phyloP scores from a whole-genome alignment of 345 rosid species.

The Eucalyptus sideroxylon region DNA sequence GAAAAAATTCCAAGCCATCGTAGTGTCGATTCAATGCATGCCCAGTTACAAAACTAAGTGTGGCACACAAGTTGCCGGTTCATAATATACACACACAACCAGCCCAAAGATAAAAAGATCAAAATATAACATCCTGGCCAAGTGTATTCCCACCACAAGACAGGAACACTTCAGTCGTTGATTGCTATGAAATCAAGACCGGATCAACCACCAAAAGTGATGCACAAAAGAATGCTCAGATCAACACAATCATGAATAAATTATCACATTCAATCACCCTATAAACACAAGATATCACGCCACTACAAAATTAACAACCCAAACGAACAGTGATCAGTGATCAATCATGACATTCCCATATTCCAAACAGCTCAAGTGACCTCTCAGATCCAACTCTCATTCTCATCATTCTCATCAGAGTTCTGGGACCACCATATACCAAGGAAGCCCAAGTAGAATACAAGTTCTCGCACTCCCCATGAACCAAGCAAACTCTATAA shows the following conservation, averaged over 20 bases:
- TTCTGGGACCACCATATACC: neutral
- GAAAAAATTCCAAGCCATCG: neutral
- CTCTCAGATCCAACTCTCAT: neutral
- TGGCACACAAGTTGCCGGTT: neutral
- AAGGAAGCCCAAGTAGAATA: neutral
- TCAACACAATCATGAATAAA: neutral
- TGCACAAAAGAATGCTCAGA: neutral
- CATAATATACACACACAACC: neutral
- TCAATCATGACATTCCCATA: neutral
- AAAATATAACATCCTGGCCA: neutral
- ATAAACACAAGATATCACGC: neutral
- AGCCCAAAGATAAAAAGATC: neutral
- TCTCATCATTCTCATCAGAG: neutral
- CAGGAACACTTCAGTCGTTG: neutral
- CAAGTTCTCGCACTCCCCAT: neutral
- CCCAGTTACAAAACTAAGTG: neutral
- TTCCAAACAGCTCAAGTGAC: neutral
- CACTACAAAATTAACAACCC: neutral
- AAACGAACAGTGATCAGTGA: neutral
- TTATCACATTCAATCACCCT: neutral
- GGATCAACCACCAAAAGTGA: neutral
- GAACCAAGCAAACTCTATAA: neutral
- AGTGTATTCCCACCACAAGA: neutral
- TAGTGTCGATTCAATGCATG: neutral
- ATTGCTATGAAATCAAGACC: neutral